Evolutionary conservation across 768 basidiomycete genomes (phyloP), one percentile per base, ranked within the genome.

Genomic region (Trametes gibbosa): DNA sequence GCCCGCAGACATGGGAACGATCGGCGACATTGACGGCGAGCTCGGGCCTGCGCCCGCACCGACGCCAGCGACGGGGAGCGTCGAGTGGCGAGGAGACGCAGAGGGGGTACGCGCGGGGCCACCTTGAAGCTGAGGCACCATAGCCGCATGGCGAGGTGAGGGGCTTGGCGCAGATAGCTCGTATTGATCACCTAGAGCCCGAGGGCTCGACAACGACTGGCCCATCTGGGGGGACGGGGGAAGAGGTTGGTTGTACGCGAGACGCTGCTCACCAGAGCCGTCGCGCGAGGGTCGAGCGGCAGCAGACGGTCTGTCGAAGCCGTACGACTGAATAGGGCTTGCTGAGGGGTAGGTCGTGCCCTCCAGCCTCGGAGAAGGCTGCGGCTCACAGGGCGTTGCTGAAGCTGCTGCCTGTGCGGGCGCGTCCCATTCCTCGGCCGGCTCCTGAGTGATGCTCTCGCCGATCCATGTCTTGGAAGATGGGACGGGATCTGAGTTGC

Each of bases 1-100:
- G 21, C 66, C 68, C 2, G 69, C 65, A 27, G 84, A 80, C 45
- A 87, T 72, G 29, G 83, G 83, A 68, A 84, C 83, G 52, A 81
- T 79, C 39, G 84, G 79, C 19, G 80, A 71, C 34, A 72, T 50
- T 51, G 67, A 72, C 65, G 78, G 66, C 52, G 70, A 63, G 45
- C 68, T 71, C 46, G 71, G 64, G 47, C 65, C 68, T 5, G 68
- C 65, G 45, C 65, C 68, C 5, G 68, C 66, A 24, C 70, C 70
- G 17, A 72, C 68, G 47, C 76, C 75, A 29, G 73, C 68, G 24
- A 70, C 65, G 32, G 77, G 77, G 62, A 79, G 67, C 12, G 80
- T 70, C 5, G 82, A 75, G 65, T 83, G 82, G 17, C 78, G 81
- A 56, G 79, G 79, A 16, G 73, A 65, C 17, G 79, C 77, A 58